A percentile compares a stretch with the other conserved stretches of the same genome.
Conservation (phyloP, 768 basidiomycete species). For the Dendrothele bispora region DNA sequence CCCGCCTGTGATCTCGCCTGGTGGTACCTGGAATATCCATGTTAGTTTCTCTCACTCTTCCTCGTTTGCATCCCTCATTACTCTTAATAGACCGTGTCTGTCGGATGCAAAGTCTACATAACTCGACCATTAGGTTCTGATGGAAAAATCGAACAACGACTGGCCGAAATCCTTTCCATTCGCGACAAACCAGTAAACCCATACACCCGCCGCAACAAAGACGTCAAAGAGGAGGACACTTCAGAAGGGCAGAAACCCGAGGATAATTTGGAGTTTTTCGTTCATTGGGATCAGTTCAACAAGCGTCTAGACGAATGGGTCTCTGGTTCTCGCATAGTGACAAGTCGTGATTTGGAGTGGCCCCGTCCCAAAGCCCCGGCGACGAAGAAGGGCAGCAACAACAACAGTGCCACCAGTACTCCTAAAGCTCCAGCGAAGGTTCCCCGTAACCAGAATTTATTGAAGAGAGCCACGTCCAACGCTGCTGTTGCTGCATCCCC, state of each 20-base stretch:
- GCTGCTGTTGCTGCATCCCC: conserved; percentile 60
- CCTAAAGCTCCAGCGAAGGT: conserved; percentile 65
- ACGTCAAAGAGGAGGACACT: conserved; percentile 42
- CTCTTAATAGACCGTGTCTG: conserved; percentile 67
- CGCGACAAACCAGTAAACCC: conserved; percentile 78
- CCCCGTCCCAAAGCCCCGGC: conserved; percentile 80
- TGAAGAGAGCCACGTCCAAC: conserved; percentile 72
- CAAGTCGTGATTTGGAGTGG: conserved; percentile 90
- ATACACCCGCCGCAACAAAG: conserved; percentile 49
- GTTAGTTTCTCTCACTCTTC: conserved; percentile 40
- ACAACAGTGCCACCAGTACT: too few species aligned
- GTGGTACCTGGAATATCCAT: conserved; percentile 76
- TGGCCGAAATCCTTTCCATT: conserved; percentile 94
- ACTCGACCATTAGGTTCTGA: conserved; percentile 68
- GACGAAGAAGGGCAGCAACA: conserved; percentile 50
- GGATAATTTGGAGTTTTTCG: conserved; percentile 91
- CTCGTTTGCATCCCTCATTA: conserved; percentile 24
- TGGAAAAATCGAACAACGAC: conserved; percentile 81
- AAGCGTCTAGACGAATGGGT: conserved; percentile 99
- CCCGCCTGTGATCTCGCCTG: conserved; percentile 69
- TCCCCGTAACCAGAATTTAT: conserved; percentile 54
- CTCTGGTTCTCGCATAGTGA: conserved; percentile 79
- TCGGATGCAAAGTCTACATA: conserved; percentile 96
- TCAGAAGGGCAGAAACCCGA: conserved; percentile 49
- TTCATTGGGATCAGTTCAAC: conserved; percentile 99